Conservation (phyloP, 805 yeast genomes). For the Kurtzmaniella cleridarum region DNA sequence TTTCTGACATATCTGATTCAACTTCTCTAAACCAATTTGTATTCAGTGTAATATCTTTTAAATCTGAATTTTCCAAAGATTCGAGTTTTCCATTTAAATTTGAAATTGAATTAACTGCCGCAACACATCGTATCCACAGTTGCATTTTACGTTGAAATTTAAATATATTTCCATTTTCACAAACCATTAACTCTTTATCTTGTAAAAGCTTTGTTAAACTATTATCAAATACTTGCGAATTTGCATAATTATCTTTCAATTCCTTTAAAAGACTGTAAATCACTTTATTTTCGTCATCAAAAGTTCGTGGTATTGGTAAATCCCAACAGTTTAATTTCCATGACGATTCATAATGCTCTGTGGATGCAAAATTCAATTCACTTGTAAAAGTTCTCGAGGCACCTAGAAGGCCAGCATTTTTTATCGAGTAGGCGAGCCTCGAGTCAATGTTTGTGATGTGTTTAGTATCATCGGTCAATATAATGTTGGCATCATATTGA, state of each 20-base stretch:
- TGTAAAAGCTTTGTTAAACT: constrained; percentile 15
- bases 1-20: constrained; percentile 35
- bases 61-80: no score
- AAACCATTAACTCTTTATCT: constrained; percentile 7
- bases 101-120: no score
- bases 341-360: constrained; percentile 50
- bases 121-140: no score
- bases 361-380: constrained; percentile 19
- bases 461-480: constrained; percentile 7
- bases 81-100: no score
- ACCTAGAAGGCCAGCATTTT: constrained; percentile 52
- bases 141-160: neutral
- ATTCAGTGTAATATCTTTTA: constrained; percentile 2
- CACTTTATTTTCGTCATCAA: constrained; percentile 36
- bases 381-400: constrained; percentile 37
- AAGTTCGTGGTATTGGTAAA: constrained; percentile 42
- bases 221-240: constrained; percentile 12
- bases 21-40: constrained; percentile 34
- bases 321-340: constrained; percentile 83
- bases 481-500: constrained; percentile 39
- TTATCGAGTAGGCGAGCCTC: constrained; percentile 32
- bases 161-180: constrained; percentile 6
- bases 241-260: constrained; percentile 31
- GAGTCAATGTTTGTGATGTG: neutral
- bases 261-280: constrained; percentile 50